Base-by-base conservation (phyloP, 2,329 filamentous ascomycete species). In the Periconia sp. region DNA sequence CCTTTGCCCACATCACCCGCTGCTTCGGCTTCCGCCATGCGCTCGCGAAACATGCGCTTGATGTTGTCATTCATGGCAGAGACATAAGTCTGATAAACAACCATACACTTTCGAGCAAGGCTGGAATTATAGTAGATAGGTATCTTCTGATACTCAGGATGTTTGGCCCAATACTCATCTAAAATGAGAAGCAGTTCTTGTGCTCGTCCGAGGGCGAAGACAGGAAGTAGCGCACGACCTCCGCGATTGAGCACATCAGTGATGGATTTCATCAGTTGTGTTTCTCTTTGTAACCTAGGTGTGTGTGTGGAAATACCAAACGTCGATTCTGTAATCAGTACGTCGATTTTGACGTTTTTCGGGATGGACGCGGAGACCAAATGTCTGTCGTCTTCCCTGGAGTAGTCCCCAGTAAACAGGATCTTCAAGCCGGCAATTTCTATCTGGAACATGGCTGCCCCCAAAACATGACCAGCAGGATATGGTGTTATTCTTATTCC, bases 51-150 rank as follows among this genome's bases (percentile, higher is more conserved):
- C n/a, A 96, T 83, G 11, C 91, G 85, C 74, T 96, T 97, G 79
- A 99, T 97, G 66, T 97, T 97, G 69, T 97, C 93, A 72, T 99
- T 99, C 94, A 99, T 99, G 51, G 92, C 92, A 46, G 92, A 91
- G 46, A 97, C 91, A 67, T 97, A 99, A 1, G 94, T 99, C 73
- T 97, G 94, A 71, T 99, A 99, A 3, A 97, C 92, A 30, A 97
- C 85, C 94, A 99, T 99, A 77, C 94, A 99, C 75, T 96, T 94
- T 58, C 93, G 82, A 1, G 94, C 94, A 41, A 97, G 84, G 66
- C 96, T 96, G 65, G 91, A 94, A 50, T 95, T 95, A 73, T 97
- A 99, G 78, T 97, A 99, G 57, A 99, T 97, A 6, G 94, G 94
- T 35, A 90, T 88, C 61, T 90, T 92, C 60, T 96, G 92, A 61